These are phyloP conservation scores for Haplosporangium gracile DNA, from an alignment of 192 early-diverging fungal species.

Conservation along the genomic window DNA sequence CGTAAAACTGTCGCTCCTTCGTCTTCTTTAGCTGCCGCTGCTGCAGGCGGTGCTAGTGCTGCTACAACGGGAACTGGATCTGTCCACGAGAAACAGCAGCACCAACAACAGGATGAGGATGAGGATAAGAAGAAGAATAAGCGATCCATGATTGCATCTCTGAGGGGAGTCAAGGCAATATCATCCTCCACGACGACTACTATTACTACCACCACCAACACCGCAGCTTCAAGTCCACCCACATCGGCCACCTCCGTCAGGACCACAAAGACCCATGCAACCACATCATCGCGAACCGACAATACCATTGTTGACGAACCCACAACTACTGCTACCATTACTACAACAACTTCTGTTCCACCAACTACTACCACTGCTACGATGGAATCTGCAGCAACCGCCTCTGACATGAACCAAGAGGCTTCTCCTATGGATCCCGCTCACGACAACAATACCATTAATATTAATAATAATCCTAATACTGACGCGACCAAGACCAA, in stretches of 20 bases:
- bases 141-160: neutral
- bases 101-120: neutral
- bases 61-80: neutral
- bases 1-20: neutral
- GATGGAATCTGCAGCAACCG: neutral
- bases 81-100: neutral
- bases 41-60: neutral
- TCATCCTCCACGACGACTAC: neutral
- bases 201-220: neutral
- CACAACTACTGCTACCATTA: neutral
- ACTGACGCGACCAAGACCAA: neutral
- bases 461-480: neutral
- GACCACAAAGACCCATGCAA: neutral
- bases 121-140: constrained; percentile 2
- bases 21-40: neutral
- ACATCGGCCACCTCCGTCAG: neutral
- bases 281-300: neutral
- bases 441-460: constrained; percentile 7
- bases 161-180: neutral
- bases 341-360: neutral
- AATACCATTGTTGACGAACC: neutral
- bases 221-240: neutral
- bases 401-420: neutral
- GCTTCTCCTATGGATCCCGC: neutral
- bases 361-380: neutral